Evolutionary conservation across 768 basidiomycete species (phyloP), one percentile per base, ranked within the genome.

Genomic region (Cystofilobasidium capitatum): DNA sequence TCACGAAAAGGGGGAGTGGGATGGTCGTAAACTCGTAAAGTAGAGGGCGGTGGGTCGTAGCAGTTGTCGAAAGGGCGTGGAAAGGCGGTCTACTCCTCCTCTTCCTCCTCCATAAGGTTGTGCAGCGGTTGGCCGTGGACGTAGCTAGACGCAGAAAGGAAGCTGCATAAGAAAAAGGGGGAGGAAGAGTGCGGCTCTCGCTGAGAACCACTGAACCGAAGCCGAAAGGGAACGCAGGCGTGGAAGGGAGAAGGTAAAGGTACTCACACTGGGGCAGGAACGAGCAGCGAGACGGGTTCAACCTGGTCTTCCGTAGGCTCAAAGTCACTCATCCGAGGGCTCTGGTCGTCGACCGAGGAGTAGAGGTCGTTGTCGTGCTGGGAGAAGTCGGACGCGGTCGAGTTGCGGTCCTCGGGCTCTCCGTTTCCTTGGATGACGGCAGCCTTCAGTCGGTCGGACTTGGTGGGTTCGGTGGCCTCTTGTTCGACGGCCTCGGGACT

Each of bases 81-180:
- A 20, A 10, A 20, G 40, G 40, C 40, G 40, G 9, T 2, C 49
- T 63, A 44, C 14, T 68, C 66, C 24, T 68, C 66, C 24, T 68
- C 66, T n/a, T 68, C 66, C 24, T 60, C 66, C 29, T 68, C 66
- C 2, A 55, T 17, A 0, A 68, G 54, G 54, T 68, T 68, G 36
- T 62, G 66, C 22, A 68, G 55, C 8, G 66, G 66, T 35, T 68
- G 66, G 3, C 66, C 66, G 35, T 68, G 66, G 17, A 68, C 66
- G 31, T 68, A 68, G 51, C 29, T 55, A 16, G 51, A 33, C 17
- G 51, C 5, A 4, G 29, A 16, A 17, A 33, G 4, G 7, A 33
- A 17, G 14, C 51, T 55, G 51, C 31, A 17, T 1, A 1, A n/a
- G n/a, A n/a, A n/a, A n/a, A 16, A 13, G 9, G 45, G 8, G 7